Percentiles rank a stretch among this genome's conserved stretches.
Conservation (phyloP, 257 asterid genomes). For the Solanum tarapatanum region DNA sequence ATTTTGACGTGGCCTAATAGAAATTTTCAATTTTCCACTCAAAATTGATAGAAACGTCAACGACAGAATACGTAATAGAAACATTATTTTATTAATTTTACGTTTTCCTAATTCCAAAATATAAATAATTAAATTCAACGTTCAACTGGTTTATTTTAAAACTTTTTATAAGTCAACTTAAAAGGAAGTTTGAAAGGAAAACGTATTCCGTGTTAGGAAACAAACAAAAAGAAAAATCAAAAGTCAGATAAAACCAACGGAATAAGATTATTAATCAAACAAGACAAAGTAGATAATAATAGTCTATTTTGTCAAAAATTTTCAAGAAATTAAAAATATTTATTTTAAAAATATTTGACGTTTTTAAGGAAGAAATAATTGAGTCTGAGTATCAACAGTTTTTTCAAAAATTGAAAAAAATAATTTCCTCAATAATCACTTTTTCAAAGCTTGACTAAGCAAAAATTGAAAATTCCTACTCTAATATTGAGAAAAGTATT, state of each 20-base stretch:
- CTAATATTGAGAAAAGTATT: background rate
- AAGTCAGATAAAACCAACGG: background rate
- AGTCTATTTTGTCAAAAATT: background rate
- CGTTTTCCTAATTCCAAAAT: background rate
- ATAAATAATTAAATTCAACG: background rate
- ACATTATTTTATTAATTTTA: background rate
- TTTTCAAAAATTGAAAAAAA: background rate
- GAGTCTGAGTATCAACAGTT: background rate
- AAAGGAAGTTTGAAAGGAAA: background rate
- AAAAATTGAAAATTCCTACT: background rate
- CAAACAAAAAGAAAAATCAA: background rate
- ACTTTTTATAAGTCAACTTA: background rate
- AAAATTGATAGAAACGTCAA: background rate
- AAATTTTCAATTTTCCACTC: background rate
- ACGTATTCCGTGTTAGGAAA: background rate
- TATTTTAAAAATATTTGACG: background rate
- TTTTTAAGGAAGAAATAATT: background rate
- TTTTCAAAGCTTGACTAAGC: background rate
- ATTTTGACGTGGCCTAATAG: background rate
- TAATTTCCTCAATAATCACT: background rate
- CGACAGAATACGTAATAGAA: background rate
- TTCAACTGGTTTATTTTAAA: background rate
- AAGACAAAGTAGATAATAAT: background rate
- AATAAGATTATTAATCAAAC: background rate
- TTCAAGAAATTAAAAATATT: background rate